Percentiles rank a stretch among this genome's conserved stretches.
phyloP scores from a whole-genome alignment of 1,284 basidiomycete species.

The Pseudozyma hubeiensis region DNA sequence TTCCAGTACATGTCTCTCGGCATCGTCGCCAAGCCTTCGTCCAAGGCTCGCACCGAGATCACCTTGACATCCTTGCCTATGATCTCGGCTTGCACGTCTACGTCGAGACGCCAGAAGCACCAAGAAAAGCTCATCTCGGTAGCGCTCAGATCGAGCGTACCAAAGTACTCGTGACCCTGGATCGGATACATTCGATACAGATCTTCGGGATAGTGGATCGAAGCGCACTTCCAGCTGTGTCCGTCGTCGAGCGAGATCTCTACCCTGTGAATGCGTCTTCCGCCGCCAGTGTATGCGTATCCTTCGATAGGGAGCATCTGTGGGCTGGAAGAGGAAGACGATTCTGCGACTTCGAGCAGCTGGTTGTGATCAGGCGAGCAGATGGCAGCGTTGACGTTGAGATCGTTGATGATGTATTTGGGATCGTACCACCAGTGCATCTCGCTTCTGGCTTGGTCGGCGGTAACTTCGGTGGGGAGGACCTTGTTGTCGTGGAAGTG shows the following conservation, averaged over 20 bases:
- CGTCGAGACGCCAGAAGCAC: slow-evolving; percentile 76
- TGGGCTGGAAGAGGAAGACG: neutral
- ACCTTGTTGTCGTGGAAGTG: slow-evolving; percentile 75
- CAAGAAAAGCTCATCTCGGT: slow-evolving; percentile 76
- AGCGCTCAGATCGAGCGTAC: slow-evolving; percentile 72
- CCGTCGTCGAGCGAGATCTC: slow-evolving; percentile 77
- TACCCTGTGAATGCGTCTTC: slow-evolving; percentile 74
- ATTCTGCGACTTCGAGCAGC: slow-evolving; percentile 65
- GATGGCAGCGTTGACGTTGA: slow-evolving; percentile 77
- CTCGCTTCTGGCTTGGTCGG: slow-evolving; percentile 75
- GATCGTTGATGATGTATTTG: slow-evolving; percentile 73
- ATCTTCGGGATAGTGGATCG: slow-evolving; percentile 75
- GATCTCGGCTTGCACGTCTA: slow-evolving; percentile 70
- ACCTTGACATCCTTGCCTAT: slow-evolving; percentile 70
- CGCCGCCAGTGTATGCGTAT: slow-evolving; percentile 79
- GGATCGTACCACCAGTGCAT: slow-evolving; percentile 77
- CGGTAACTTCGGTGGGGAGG: slow-evolving; percentile 74
- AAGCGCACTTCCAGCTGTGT: slow-evolving; percentile 73
- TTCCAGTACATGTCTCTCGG: slow-evolving; percentile 73
- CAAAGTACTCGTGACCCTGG: slow-evolving; percentile 66
- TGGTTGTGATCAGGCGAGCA: slow-evolving; percentile 76
- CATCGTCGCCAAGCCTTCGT: slow-evolving; percentile 73
- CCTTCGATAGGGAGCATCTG: slow-evolving; percentile 69
- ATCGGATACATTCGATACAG: slow-evolving; percentile 71
- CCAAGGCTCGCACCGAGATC: slow-evolving; percentile 75